Percentiles rank a stretch among this genome's conserved stretches.
phyloP scores from a whole-genome alignment of 495 filamentous ascomycete genomes.

The Penicillium turbatum region DNA sequence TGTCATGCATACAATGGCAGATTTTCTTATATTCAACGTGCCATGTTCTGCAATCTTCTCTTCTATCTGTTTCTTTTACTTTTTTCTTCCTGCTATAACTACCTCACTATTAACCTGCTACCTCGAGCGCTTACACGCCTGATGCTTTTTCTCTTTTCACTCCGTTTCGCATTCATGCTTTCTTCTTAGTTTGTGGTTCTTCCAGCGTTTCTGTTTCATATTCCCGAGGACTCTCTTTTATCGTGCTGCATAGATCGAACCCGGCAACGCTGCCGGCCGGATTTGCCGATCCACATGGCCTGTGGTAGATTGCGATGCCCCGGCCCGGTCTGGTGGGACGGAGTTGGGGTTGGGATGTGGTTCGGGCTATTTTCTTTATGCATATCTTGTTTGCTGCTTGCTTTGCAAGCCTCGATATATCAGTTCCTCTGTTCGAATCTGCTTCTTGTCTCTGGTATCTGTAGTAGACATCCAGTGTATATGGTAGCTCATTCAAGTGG shows the following conservation, averaged over 20 bases:
- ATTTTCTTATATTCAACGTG: slow-evolving; percentile 6
- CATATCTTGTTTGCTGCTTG: background rate
- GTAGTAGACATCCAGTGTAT: background rate
- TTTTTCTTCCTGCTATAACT: background rate
- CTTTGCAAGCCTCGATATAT: background rate
- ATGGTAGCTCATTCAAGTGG: too few relatives aligned
- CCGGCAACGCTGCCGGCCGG: background rate
- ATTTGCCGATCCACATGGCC: background rate
- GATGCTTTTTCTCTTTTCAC: background rate
- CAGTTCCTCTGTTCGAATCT: background rate
- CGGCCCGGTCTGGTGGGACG: background rate
- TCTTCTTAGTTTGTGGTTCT: background rate
- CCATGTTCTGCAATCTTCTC: slow-evolving; percentile 3
- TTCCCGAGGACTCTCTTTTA: background rate
- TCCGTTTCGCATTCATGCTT: background rate
- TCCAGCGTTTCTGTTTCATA: background rate
- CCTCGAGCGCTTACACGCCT: slow-evolving; percentile 9
- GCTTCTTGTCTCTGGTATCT: background rate
- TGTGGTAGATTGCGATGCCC: background rate
- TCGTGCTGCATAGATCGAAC: background rate
- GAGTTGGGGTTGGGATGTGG: background rate
- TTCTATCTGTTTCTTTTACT: slow-evolving; percentile 20
- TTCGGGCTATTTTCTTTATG: background rate
- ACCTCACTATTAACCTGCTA: slow-evolving; percentile 1
- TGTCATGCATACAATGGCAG: slow-evolving; percentile 25